phyloP scores from a whole-genome alignment of 2,329 filamentous ascomycete species.

The Nectriaceae sp. region DNA sequence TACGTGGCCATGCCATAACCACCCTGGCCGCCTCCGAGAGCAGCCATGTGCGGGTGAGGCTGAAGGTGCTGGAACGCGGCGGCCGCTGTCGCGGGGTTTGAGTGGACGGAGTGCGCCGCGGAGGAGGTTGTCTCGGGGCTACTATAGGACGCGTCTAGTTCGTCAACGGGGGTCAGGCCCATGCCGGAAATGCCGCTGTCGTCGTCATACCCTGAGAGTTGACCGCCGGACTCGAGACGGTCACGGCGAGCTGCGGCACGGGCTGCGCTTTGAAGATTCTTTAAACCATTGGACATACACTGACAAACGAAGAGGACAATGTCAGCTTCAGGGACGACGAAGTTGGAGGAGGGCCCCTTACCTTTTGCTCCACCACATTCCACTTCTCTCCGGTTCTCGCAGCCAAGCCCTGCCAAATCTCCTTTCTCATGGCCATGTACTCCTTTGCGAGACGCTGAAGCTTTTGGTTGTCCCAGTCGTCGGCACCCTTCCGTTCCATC shows the following conservation, averaged over 20 bases:
- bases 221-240: conserved; percentile 50
- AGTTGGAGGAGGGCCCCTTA: conserved; percentile 31
- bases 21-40: conserved; percentile 11
- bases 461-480: conserved; percentile 78
- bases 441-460: conserved; percentile 73
- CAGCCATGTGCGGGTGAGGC: conserved; percentile 23
- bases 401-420: conserved; percentile 79
- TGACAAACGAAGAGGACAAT: conserved; percentile 35
- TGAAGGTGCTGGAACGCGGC: conserved; percentile 30
- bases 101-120: conserved; percentile 40
- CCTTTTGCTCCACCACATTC: conserved; percentile 68
- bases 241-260: conserved; percentile 67
- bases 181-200: conserved; percentile 70
- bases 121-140: conserved; percentile 53
- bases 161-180: conserved; percentile 60
- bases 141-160: conserved; percentile 59
- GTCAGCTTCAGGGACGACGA: neutral
- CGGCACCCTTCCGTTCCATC: conserved; percentile 72
- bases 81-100: conserved; percentile 35
- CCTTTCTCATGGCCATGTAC: conserved; percentile 77
- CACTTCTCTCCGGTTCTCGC: conserved; percentile 79
- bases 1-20: conserved; percentile 27
- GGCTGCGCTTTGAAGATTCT: conserved; percentile 73
- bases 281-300: conserved; percentile 84
- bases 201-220: conserved; percentile 58